Evolutionary conservation across 169 alveolate species (phyloP), one percentile per base, ranked within the genome.

Genomic region (Plasmodium chabaudi): DNA sequence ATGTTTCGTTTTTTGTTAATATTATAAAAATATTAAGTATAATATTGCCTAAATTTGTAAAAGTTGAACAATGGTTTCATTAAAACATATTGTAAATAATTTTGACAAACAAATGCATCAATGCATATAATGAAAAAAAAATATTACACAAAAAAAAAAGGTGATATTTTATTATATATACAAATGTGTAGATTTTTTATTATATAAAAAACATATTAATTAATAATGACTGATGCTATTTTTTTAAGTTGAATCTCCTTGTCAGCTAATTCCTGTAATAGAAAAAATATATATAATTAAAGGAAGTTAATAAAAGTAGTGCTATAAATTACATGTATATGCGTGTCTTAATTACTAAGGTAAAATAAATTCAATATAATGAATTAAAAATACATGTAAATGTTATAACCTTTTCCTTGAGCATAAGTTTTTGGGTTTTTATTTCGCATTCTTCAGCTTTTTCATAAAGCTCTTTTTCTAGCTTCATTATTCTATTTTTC

Each of bases 21-120:
- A 39, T 46, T 42, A 12, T 42, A 23, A 57, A 77, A n/a, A 77
- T 68, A 19, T 53, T 77, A 77, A 23, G 51, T 63, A 77, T 63
- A 47, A 63, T 19, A 63, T 77, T 64, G n/a, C 65, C 74, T 75
- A 77, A 61, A 77, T 49, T 17, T 77, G 21, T 15, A 57, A 34
- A 34, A 34, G 42, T 34, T 34, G 6, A 34, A 34, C 7, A 34
- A 34, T 34, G 61, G 21, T 77, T 77, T 77, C 27, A 57, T 64
- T 63, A 64, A 77, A 42, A 63, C 65, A 63, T 64, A 63, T 71
- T 71, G 56, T 71, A 71, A 71, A 47, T 21, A 19, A 49, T 21
- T 70, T 77, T 77, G 88, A 77, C 88, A 77, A 77, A 77, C 68
- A 77, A 77, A 77, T 77, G 88, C 88, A 77, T 77, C 88, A 77